Evolutionary conservation across 805 yeast species (phyloP), one percentile per base, ranked within the genome.

Genomic region (Lipomyces sp.): DNA sequence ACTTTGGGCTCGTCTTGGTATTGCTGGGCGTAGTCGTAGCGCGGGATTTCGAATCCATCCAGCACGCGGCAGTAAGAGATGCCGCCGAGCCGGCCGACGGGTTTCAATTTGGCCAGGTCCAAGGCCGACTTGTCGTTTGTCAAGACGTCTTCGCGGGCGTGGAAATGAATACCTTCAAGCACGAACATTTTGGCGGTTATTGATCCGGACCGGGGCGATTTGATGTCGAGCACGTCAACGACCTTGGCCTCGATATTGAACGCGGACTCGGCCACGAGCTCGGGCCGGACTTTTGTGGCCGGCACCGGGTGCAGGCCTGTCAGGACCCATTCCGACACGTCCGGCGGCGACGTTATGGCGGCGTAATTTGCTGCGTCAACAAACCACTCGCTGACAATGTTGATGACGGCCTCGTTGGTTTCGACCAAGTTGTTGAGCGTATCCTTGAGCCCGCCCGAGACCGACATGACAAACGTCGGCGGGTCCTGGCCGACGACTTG

Each of bases 351-450:
- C 68, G 80, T 76, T 35, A 78, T 79, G 24, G 83, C 76, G 11
- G 85, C 75, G 65, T 76, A 81, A 72, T 87, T 86, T 7, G 89
- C 88, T 32, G 89, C 90, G 66, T 87, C 90, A 34, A 82, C 76
- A 69, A 86, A 84, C 89, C 88, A 87, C 74, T 87, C 90, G 61
- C 85, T 79, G 54, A 87, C 80, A 57, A 87, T 79, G 73, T 83
- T 87, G 71, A 87, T 80, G 24, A 87, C 84, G 61, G 82, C 79
- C 72, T 87, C 90, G 3, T 76, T 77, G 1, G 86, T 85, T 32
- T 81, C 85, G 32, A 83, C 71, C 18, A 86, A 72, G 71, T 86
- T 86, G 7, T 66, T 69, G 62, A 79, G 76, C 3, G 89, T 80
- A 73, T 87, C 89, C 73, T 87, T 87, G 58, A 53, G 24, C n/a